Evolutionary conservation across 2,329 filamentous ascomycete species (phyloP), one percentile per base, ranked within the genome.

Genomic region (Colletotrichum navitas): DNA sequence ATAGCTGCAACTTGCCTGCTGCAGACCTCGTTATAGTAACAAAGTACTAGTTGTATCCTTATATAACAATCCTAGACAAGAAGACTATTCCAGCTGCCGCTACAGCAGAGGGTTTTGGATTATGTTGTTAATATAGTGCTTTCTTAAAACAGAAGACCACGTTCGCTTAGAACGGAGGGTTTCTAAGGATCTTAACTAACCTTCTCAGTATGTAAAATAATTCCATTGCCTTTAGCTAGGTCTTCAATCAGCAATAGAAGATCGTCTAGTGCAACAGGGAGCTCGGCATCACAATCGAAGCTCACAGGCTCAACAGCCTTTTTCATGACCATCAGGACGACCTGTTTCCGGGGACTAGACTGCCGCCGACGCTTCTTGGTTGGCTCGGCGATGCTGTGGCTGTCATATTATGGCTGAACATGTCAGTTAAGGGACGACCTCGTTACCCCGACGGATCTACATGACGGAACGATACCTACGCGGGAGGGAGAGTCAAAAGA

Each of bases 31-130:
- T 72, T 2, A 71, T 71, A 0, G 74, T 68, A 24, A 76, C 68
- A 24, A 75, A 76, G 24, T 74, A 62, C 75, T 73, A 75, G 29
- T 71, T 69, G 54, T 75, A 73, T 5, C 75, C 74, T 52, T 75
- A 66, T 5, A 76, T 63, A 14, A 74, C 69, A 26, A 76, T 62
- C 12, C 74, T 74, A 1, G 72, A 67, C 14, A 76, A 71, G 62
- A 75, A 76, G 7, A 47, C 51, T 2, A 64, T 24, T 8, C 62
- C 52, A 5, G 52, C 10, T 6, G 52, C 51, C 3, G 52, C 63
- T 11, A 52, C 63, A 36, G 63, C 51, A 10, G 63, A 65, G 16
- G 39, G 8, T 14, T 16, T 58, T 0, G 39, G 2, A 21, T 11
- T 11, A 10, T 16, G n/a, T n/a, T n/a, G 52, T 55, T 14, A 32